A percentile compares a stretch with the other conserved stretches of the same genome.
Evolutionary conservation across 2,329 filamentous ascomycete genomes (phyloP).

Genomic region (Aspergillus sp.): DNA sequence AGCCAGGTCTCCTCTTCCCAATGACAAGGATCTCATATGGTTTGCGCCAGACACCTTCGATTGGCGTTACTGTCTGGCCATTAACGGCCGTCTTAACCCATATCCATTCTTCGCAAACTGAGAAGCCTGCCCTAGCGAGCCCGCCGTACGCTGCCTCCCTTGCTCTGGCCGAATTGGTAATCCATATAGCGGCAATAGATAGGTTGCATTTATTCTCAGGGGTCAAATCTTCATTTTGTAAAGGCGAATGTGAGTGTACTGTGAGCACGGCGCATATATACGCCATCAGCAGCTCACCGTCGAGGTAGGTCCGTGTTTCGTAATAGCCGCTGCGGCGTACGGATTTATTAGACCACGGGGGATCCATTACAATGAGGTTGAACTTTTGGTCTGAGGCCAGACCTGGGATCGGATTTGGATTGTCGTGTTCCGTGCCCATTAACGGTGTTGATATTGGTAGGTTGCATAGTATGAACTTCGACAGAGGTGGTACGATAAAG

Average conservation of each 20-base stretch:
- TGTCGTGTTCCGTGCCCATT: neutral
- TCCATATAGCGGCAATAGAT: constrained; percentile 57
- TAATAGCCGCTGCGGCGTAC: constrained; percentile 55
- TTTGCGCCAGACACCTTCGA: constrained; percentile 58
- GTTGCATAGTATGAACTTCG: constrained; percentile 47
- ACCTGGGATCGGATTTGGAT: constrained; percentile 24
- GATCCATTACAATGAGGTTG: constrained; percentile 61
- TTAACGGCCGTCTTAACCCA: constrained; percentile 60
- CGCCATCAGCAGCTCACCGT: constrained; percentile 28
- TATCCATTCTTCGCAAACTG: constrained; percentile 60
- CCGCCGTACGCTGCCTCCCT: constrained; percentile 47
- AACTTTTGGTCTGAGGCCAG: constrained; percentile 43
- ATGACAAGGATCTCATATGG: constrained; percentile 62
- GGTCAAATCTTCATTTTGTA: neutral
- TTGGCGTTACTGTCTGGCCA: constrained; percentile 53
- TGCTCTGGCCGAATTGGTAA: constrained; percentile 58
- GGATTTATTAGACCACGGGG: constrained; percentile 64
- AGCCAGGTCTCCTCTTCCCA: constrained; percentile 27
- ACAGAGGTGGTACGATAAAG: constrained; percentile 49
- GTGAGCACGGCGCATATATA: constrained; percentile 48
- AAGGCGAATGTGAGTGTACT: constrained; percentile 28
- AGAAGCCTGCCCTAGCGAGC: constrained; percentile 48
- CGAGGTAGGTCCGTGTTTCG: constrained; percentile 32
- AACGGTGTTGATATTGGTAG: constrained; percentile 27
- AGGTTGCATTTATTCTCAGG: neutral